These are phyloP conservation scores for Mrakia gelida DNA, from an alignment of 768 basidiomycete species.

Conservation along the genomic window DNA sequence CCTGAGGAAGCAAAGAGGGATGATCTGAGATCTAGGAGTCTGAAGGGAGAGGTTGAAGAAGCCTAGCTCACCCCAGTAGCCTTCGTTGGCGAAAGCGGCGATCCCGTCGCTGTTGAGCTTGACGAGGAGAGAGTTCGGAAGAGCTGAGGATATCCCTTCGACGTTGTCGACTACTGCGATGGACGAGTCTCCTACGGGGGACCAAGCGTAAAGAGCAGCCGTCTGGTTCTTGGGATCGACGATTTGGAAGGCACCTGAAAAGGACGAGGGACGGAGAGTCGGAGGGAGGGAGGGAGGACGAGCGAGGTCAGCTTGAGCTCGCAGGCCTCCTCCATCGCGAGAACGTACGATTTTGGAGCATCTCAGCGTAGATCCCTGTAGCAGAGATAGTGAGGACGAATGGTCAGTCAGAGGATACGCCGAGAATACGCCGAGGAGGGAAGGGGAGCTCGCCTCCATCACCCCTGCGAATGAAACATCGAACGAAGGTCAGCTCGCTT, in stretches of 20 bases:
- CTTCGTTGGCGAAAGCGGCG: conserved; percentile 58
- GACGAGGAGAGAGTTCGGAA: conserved; percentile 61
- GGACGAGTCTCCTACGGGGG: conserved; percentile 48
- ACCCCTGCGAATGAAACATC: neutral
- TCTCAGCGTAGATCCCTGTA: conserved; percentile 63
- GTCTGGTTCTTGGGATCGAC: conserved; percentile 58
- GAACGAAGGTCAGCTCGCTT: neutral
- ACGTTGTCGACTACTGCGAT: conserved; percentile 55
- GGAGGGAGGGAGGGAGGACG: neutral
- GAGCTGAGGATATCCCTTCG: conserved; percentile 54
- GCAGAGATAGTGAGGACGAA: neutral
- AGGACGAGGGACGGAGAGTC: no score
- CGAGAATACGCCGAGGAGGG: no score
- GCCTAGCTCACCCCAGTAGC: conserved; percentile 47
- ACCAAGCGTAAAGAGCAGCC: conserved; percentile 53
- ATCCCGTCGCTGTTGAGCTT: conserved; percentile 47
- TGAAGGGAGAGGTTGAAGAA: neutral
- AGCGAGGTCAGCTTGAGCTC: neutral
- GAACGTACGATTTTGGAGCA: conserved; percentile 55
- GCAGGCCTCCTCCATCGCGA: neutral
- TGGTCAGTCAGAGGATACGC: neutral
- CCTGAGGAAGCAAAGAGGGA: conserved; percentile 43
- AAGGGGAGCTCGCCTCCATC: neutral
- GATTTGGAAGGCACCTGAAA: conserved; percentile 58
- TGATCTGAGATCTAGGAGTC: no score